Percentiles rank a stretch among this genome's conserved stretches.
These are phyloP conservation scores for Gastroboletus turbinatus DNA, from an alignment of 1,284 basidiomycete species.

Conservation along the genomic window DNA sequence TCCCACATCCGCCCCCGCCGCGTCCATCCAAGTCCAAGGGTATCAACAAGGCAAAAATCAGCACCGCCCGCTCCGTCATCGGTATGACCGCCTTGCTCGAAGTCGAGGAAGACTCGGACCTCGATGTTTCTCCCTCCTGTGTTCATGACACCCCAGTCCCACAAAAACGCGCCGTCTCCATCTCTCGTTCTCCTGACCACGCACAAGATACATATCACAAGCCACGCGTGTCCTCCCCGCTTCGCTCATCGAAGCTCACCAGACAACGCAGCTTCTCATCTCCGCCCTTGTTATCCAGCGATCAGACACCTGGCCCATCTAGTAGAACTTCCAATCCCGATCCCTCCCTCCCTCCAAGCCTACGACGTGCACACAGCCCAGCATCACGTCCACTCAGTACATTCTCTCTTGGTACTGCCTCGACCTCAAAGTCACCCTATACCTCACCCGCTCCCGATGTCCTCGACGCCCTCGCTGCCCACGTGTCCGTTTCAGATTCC, in stretches of 20 bases:
- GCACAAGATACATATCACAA: conserved; percentile 13
- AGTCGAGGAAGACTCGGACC: conserved; percentile 49
- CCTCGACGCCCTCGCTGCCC: conserved; percentile 34
- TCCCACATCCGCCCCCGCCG: conserved; percentile 9
- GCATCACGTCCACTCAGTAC: conserved; percentile 16
- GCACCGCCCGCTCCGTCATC: conserved; percentile 45
- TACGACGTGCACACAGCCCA: conserved; percentile 12
- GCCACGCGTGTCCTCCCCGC: conserved; percentile 30
- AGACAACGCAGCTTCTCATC: conserved; percentile 33
- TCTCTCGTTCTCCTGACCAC: conserved; percentile 8
- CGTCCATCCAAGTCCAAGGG: conserved; percentile 28
- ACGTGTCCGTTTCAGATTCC: conserved; percentile 30
- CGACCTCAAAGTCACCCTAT: conserved; percentile 33
- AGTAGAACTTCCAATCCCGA: not conserved
- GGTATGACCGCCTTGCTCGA: conserved; percentile 58
- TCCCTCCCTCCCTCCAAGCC: conserved; percentile 6
- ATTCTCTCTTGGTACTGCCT: conserved; percentile 15
- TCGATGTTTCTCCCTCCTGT: conserved; percentile 16
- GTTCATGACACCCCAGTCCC: conserved; percentile 1
- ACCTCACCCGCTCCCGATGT: conserved; percentile 32
- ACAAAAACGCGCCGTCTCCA: conserved; percentile 19
- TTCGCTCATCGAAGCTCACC: conserved; percentile 24
- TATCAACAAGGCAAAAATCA: conserved; percentile 30
- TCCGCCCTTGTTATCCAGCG: conserved; percentile 15
- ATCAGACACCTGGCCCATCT: conserved; percentile 6